phyloP scores from a whole-genome alignment of 768 basidiomycete species.

The Lactifluus pinguis region DNA sequence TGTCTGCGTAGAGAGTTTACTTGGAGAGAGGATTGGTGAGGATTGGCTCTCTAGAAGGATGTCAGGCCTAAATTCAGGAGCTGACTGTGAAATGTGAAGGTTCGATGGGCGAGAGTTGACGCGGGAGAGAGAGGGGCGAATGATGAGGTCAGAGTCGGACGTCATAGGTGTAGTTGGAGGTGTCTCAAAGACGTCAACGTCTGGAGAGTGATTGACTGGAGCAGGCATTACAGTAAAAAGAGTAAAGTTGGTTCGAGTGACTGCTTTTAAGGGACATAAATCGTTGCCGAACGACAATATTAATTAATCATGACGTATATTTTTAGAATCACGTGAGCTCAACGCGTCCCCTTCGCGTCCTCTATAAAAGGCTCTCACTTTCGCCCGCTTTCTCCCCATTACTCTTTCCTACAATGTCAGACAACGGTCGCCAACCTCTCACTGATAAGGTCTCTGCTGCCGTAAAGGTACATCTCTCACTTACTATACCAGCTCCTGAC shows the following conservation, averaged over 20 bases:
- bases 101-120: slow-evolving; percentile 28
- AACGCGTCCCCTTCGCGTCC: neutral
- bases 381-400: neutral
- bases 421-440: slow-evolving; percentile 28
- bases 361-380: neutral
- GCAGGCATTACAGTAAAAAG: slow-evolving; percentile 3
- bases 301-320: slow-evolving; percentile 3
- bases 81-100: slow-evolving; percentile 27
- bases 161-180: slow-evolving; percentile 35
- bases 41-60: slow-evolving; percentile 30
- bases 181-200: slow-evolving; percentile 35
- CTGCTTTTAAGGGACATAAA: too few relatives aligned
- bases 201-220: slow-evolving; percentile 19
- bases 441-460: slow-evolving; percentile 29
- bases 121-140: slow-evolving; percentile 34
- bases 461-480: slow-evolving; percentile 24
- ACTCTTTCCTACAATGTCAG: slow-evolving; percentile 25
- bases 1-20: neutral
- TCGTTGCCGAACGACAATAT: too few relatives aligned
- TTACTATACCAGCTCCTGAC: neutral
- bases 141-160: slow-evolving; percentile 15
- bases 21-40: slow-evolving; percentile 19
- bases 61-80: slow-evolving; percentile 29
- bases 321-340: neutral
- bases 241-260: too few relatives aligned